Evolutionary conservation across 257 asterid species (phyloP), one percentile per base, ranked within the genome.

Genomic region (Cordia subcordata): DNA sequence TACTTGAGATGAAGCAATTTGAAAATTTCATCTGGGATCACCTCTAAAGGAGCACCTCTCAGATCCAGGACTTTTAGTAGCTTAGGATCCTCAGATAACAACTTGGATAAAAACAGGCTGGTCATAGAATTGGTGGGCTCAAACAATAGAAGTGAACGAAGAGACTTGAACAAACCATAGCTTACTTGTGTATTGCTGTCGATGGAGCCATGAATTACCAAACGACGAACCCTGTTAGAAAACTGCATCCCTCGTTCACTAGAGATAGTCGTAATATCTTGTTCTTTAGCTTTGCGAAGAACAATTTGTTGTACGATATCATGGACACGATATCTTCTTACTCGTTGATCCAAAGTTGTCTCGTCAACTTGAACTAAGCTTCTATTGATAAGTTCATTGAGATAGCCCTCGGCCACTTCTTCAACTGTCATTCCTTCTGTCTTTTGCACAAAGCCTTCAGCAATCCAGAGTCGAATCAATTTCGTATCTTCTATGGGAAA

Each of bases 1-100:
- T 56, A 65, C 15, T 33, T 65, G 17, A 65, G 63, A 20, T 45
- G 70, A 33, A 35, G 19, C 49, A 65, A 37, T 11, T 32, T 21
- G 20, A 56, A 65, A 47, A 65, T 55, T 13, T 19, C 49, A 11
- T 56, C 37, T 11, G 57, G 63, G 1, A 65, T 16, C 4, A 1
- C 38, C 20, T 47, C 23, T 16, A 65, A 13, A 5, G 33, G 1
- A 13, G 63, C 56, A 13, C 52, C 57, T 44, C 13, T 8, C 10
- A 56, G 19, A 17, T 65, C 23, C 20, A 65, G 20, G 15, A 65
- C 63, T 38, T 57, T 56, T 8, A 65, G 38, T 37, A 65, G 5
- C 21, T 33, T 65, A 0, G 35, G 13, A 15, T 45, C 16, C 0
- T 10, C 15, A 19, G 4, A 8, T 14, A 33, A 56, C 0, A 12